Conservation (phyloP, 257 asterid species). For the Agastache rugosa region DNA sequence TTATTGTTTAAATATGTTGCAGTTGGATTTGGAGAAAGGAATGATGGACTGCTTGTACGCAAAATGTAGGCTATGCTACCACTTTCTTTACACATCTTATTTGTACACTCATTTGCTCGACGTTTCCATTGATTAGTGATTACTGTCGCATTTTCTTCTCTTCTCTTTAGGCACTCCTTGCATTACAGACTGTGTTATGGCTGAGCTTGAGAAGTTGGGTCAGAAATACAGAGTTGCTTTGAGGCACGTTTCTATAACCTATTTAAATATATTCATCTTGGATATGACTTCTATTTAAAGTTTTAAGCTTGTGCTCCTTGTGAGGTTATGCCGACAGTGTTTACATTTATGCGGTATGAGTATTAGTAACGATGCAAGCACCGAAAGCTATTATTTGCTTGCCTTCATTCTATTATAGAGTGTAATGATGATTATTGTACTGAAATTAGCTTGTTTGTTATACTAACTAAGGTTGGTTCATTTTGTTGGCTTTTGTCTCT, state of each 20-base stretch:
- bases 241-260: conserved; percentile 51
- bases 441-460: neutral
- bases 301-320: neutral
- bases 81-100: neutral
- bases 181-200: conserved; percentile 98
- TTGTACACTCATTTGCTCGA: conserved; percentile 10
- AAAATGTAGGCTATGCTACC: conserved; percentile 67
- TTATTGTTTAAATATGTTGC: conserved; percentile 35
- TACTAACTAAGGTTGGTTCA: neutral
- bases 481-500: neutral
- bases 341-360: neutral
- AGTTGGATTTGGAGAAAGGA: conserved; percentile 95
- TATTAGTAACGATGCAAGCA: neutral
- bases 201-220: conserved; percentile 99
- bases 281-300: neutral
- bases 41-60: conserved; percentile 99
- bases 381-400: neutral
- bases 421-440: neutral
- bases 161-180: conserved; percentile 86
- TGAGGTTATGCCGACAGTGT: neutral
- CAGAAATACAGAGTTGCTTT: conserved; percentile 93
- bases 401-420: neutral
- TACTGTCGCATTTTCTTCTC: conserved; percentile 7
- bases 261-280: neutral
- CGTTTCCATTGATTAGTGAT: neutral